phyloP scores from a whole-genome alignment of 352 stramenopile species.

The Pythium grandisporangium region DNA sequence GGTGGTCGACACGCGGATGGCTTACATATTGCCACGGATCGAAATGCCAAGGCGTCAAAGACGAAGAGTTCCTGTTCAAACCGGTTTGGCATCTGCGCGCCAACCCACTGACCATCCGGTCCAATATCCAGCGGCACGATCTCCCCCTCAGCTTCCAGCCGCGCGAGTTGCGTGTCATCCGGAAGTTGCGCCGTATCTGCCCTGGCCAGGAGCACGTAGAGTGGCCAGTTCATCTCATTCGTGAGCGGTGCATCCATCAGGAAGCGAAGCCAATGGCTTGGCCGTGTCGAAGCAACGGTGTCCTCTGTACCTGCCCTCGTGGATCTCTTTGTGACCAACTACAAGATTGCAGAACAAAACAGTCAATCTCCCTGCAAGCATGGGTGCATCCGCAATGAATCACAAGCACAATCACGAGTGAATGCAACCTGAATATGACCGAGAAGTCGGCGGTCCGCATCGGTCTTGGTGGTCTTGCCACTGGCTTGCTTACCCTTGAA shows the following conservation, averaged over 20 bases:
- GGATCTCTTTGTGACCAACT: too few species aligned
- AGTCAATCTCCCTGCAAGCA: too few species aligned
- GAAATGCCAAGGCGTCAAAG: constrained; percentile 44
- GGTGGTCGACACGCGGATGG: constrained; percentile 44
- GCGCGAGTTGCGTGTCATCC: constrained; percentile 19
- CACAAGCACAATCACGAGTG: too few species aligned
- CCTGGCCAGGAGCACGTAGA: constrained; percentile 50
- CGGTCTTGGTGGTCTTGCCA: too few species aligned
- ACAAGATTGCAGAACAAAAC: too few species aligned
- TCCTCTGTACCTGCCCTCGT: too few species aligned
- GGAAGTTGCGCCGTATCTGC: constrained; percentile 7
- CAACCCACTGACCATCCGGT: constrained; percentile 53
- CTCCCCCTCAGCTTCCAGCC: constrained; percentile 31
- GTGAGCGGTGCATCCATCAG: constrained; percentile 30
- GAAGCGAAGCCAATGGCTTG: constrained; percentile 56
- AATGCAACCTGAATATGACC: too few species aligned
- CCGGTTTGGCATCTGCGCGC: constrained; percentile 23
- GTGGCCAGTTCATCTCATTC: constrained; percentile 48
- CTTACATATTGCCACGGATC: constrained; percentile 48
- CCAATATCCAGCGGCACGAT: constrained; percentile 43
- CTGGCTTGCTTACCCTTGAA: constrained; percentile 11
- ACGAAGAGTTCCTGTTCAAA: constrained; percentile 53
- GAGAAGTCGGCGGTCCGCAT: too few species aligned
- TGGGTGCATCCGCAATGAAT: too few species aligned
- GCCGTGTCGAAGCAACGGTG: too few species aligned